These are phyloP conservation scores for Sporothrix globosa DNA, from an alignment of 2,329 filamentous ascomycete genomes.

Conservation along the genomic window DNA sequence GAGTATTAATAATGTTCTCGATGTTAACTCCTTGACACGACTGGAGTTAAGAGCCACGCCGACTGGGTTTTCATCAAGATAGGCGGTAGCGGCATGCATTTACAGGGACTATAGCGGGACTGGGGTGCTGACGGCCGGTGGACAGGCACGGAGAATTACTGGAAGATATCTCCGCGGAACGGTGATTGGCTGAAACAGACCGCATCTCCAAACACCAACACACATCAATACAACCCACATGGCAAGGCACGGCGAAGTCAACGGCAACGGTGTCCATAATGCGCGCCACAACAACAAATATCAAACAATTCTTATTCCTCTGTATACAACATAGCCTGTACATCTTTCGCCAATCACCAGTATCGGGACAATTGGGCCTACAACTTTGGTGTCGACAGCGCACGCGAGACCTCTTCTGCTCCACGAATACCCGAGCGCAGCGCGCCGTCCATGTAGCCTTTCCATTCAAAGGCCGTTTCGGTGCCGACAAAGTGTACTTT, in stretches of 20 bases:
- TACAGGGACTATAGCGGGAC: too few species aligned
- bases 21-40: too few species aligned
- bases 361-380: not conserved
- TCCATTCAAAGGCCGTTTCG: constrained; percentile 57
- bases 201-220: not conserved
- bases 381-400: constrained; percentile 26
- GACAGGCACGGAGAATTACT: too few species aligned
- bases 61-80: too few species aligned
- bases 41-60: not conserved
- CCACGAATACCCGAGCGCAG: constrained; percentile 54
- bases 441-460: constrained; percentile 63
- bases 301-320: not conserved
- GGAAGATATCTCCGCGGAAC: too few species aligned
- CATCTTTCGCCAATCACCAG: too few species aligned
- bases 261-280: not conserved
- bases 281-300: not conserved
- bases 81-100: too few species aligned
- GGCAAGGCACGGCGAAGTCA: too few species aligned
- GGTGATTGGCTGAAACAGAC: not conserved
- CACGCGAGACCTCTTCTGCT: constrained; percentile 48
- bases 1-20: not conserved
- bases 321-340: not conserved
- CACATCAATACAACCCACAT: not conserved
- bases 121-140: too few species aligned
- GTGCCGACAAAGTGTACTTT: constrained; percentile 55